phyloP scores from a whole-genome alignment of 169 alveolate species.

The Miamiensis avidus region DNA sequence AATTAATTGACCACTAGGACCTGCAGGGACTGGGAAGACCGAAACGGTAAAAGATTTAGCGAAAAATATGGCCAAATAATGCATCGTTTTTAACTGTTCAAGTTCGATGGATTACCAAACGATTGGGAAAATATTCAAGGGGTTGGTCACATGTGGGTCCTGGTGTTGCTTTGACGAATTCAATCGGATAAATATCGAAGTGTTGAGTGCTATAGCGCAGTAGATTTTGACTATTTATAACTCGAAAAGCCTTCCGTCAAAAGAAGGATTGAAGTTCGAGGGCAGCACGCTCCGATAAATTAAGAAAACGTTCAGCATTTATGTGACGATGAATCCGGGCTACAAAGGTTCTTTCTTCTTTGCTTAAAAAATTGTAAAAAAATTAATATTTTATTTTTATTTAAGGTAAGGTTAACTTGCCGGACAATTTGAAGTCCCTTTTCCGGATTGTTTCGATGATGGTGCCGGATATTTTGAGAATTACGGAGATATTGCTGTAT shows the following conservation, averaged over 20 bases:
- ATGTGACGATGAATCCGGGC: slow-evolving; percentile 83
- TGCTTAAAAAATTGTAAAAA: too few relatives aligned
- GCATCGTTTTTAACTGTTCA: slow-evolving; percentile 89
- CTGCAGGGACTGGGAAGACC: slow-evolving; percentile 91
- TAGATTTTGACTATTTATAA: slow-evolving; percentile 64
- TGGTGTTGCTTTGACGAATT: too few relatives aligned
- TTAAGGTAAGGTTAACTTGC: slow-evolving; percentile 86
- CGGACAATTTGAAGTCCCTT: slow-evolving; percentile 49
- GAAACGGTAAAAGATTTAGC: slow-evolving; percentile 90
- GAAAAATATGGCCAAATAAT: slow-evolving; percentile 86
- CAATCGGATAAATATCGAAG: slow-evolving; percentile 87
- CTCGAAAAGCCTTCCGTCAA: slow-evolving; percentile 45
- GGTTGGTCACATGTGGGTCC: slow-evolving; percentile 87
- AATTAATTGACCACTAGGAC: slow-evolving; percentile 61
- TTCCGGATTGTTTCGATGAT: slow-evolving; percentile 75
- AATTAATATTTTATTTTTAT: too few relatives aligned
- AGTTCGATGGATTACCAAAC: slow-evolving; percentile 86
- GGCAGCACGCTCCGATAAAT: slow-evolving; percentile 68
- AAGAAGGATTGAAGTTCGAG: slow-evolving; percentile 68
- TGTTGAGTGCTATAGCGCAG: slow-evolving; percentile 78
- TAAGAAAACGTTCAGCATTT: slow-evolving; percentile 80
- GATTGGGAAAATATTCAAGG: slow-evolving; percentile 91
- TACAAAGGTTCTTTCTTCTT: slow-evolving; percentile 71
- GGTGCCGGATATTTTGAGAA: slow-evolving; percentile 69
- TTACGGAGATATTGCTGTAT: slow-evolving; percentile 71